Percentiles rank a stretch among this genome's conserved stretches.
phyloP scores from a whole-genome alignment of 1,284 basidiomycete genomes.

The Cutaneotrichosporon arboriforme region DNA sequence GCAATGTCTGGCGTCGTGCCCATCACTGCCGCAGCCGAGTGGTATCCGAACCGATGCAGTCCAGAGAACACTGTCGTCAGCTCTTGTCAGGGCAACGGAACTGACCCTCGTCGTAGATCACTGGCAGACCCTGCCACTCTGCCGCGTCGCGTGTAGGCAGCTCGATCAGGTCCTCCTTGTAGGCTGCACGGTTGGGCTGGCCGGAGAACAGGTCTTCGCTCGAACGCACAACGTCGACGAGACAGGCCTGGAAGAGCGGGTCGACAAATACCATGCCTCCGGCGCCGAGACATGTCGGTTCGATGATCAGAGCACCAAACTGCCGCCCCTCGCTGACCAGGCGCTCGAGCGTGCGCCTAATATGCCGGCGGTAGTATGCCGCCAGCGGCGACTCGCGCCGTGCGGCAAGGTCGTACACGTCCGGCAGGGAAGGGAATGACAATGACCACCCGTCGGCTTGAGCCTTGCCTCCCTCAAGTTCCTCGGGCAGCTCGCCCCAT shows the following conservation, averaged over 20 bases:
- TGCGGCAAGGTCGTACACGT: conserved; percentile 66
- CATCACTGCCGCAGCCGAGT: conserved; percentile 61
- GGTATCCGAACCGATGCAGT: conserved; percentile 74
- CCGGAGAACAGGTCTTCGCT: conserved; percentile 49
- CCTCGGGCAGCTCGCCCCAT: conserved; percentile 34
- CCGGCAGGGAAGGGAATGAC: conserved; percentile 54
- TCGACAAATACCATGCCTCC: conserved; percentile 98
- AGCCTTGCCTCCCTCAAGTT: background rate
- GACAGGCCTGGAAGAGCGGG: conserved; percentile 84
- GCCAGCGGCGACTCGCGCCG: conserved; percentile 64
- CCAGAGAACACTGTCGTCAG: conserved; percentile 70
- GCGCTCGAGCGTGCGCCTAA: conserved; percentile 55
- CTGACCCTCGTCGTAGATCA: conserved; percentile 80
- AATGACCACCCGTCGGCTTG: conserved; percentile 25
- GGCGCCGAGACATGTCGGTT: conserved; percentile 90
- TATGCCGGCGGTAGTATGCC: conserved; percentile 59
- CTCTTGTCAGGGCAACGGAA: background rate
- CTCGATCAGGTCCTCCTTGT: background rate
- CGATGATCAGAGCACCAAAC: conserved; percentile 72
- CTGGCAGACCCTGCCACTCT: conserved; percentile 68
- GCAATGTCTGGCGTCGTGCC: conserved; percentile 76
- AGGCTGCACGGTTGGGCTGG: background rate
- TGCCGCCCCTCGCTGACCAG: conserved; percentile 49
- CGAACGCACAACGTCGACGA: conserved; percentile 74
- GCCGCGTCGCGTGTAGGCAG: background rate